Evolutionary conservation across 2,329 filamentous ascomycete genomes (phyloP).

Genomic region (Alternaria postmessia): DNA sequence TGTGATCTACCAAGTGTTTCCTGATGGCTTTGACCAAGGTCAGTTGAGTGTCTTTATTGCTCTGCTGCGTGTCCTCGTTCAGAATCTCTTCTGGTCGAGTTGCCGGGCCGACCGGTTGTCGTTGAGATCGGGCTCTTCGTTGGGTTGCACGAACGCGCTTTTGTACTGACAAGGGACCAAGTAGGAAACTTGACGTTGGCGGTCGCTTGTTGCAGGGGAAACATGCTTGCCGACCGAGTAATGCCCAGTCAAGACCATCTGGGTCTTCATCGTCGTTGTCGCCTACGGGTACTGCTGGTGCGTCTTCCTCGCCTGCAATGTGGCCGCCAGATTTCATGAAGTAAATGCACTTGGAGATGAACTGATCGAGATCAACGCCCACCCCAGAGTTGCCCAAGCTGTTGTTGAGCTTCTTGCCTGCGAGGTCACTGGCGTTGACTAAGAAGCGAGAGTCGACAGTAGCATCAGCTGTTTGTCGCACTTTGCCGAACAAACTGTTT

Average conservation of each 20-base stretch:
- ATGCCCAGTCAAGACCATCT: slow-evolving; percentile 82
- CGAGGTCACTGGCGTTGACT: slow-evolving; percentile 80
- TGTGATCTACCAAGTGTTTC: slow-evolving; percentile 61
- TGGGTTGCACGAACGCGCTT: slow-evolving; percentile 77
- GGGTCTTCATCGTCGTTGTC: slow-evolving; percentile 71
- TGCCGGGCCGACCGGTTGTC: slow-evolving; percentile 73
- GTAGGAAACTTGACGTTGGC: slow-evolving; percentile 80
- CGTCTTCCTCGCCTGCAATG: slow-evolving; percentile 57
- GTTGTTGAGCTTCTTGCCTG: slow-evolving; percentile 78
- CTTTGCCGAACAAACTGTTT: slow-evolving; percentile 70
- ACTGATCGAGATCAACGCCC: slow-evolving; percentile 88
- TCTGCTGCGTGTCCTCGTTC: slow-evolving; percentile 75
- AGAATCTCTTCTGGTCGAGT: slow-evolving; percentile 78
- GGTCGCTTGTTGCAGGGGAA: slow-evolving; percentile 77
- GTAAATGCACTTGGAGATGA: slow-evolving; percentile 85
- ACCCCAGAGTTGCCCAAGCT: slow-evolving; percentile 76
- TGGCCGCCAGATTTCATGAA: slow-evolving; percentile 78
- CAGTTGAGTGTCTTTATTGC: slow-evolving; percentile 82
- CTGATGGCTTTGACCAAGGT: slow-evolving; percentile 80
- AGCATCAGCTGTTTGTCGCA: slow-evolving; percentile 90
- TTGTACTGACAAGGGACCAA: slow-evolving; percentile 88
- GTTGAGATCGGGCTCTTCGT: slow-evolving; percentile 73
- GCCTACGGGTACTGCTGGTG: slow-evolving; percentile 57
- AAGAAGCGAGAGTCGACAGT: slow-evolving; percentile 89
- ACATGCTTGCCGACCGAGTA: slow-evolving; percentile 80